These are phyloP conservation scores for Boletus coffeatus DNA, from an alignment of 1,284 basidiomycete genomes.

Conservation along the genomic window DNA sequence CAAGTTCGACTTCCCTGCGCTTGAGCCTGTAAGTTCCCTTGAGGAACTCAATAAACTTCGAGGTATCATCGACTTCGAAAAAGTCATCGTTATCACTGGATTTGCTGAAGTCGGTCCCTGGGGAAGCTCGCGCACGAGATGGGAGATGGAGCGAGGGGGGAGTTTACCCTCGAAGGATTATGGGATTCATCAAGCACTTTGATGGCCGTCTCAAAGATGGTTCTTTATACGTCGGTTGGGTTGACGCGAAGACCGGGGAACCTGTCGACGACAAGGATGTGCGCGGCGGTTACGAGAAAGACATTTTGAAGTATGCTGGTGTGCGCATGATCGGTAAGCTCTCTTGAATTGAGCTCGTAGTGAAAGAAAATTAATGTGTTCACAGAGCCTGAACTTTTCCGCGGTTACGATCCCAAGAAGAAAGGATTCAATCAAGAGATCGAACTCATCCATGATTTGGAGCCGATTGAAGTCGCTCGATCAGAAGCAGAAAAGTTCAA, in stretches of 20 bases:
- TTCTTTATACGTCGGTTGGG: slow-evolving; percentile 95
- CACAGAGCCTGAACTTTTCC: slow-evolving; percentile 93
- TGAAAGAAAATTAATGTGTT: slow-evolving; percentile 7
- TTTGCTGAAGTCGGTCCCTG: no score
- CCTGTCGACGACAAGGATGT: slow-evolving; percentile 99
- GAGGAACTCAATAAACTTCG: slow-evolving; percentile 72
- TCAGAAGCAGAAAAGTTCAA: slow-evolving; percentile 95
- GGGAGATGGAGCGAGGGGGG: slow-evolving; percentile 38
- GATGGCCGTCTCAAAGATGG: slow-evolving; percentile 77
- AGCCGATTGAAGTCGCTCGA: slow-evolving; percentile 90
- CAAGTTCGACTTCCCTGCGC: slow-evolving; percentile 24
- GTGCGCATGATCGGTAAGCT: slow-evolving; percentile 86
- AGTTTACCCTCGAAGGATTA: slow-evolving; percentile 89
- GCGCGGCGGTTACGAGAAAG: slow-evolving; percentile 90
- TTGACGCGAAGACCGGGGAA: slow-evolving; percentile 90
- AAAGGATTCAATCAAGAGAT: slow-evolving; percentile 97
- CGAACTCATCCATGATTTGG: slow-evolving; percentile 94
- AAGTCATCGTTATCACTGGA: slow-evolving; percentile 90
- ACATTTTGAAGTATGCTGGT: slow-evolving; percentile 90
- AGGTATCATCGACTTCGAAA: slow-evolving; percentile 90
- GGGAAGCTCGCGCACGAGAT: no score
- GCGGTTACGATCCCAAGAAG: slow-evolving; percentile 94
- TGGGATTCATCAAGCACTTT: slow-evolving; percentile 52
- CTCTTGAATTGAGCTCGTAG: not conserved
- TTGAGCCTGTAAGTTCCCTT: slow-evolving; percentile 58